Evolutionary conservation across 768 basidiomycete species (phyloP).

Genomic region (Collybia mongolica): DNA sequence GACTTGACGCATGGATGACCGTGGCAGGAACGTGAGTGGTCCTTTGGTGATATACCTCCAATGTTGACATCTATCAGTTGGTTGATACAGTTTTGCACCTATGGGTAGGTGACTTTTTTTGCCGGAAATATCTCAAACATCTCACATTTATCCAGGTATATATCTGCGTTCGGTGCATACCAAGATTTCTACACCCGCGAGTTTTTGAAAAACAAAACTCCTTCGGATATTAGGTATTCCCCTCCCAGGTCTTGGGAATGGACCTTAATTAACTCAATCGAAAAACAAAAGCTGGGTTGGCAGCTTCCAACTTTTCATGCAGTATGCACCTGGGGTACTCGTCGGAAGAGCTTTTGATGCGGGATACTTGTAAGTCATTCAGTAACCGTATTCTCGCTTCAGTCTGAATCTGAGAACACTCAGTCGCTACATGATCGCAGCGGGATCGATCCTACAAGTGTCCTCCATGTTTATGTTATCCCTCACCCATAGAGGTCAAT

Average conservation of each 20-base stretch:
- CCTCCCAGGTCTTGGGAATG: background rate
- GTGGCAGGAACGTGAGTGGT: slow-evolving; percentile 41
- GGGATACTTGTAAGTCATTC: slow-evolving; percentile 42
- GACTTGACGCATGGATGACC: slow-evolving; percentile 40
- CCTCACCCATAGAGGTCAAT: slow-evolving; percentile 35
- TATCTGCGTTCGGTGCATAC: slow-evolving; percentile 45
- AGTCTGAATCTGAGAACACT: slow-evolving; percentile 11
- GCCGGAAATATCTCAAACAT: slow-evolving; percentile 2
- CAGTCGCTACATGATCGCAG: slow-evolving; percentile 33
- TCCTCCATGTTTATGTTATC: slow-evolving; percentile 45
- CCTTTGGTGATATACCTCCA: background rate
- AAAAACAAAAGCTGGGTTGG: slow-evolving; percentile 43
- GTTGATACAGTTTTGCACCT: slow-evolving; percentile 45
- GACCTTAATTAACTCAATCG: background rate
- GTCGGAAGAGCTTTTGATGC: slow-evolving; percentile 44
- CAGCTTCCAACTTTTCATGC: slow-evolving; percentile 45
- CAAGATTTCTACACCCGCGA: slow-evolving; percentile 46
- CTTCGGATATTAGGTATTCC: slow-evolving; percentile 44
- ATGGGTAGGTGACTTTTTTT: slow-evolving; percentile 29
- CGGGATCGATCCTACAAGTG: slow-evolving; percentile 34
- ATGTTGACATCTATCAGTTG: slow-evolving; percentile 24
- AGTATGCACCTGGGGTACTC: slow-evolving; percentile 37
- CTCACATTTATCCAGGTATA: slow-evolving; percentile 35
- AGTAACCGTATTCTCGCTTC: slow-evolving; percentile 16
- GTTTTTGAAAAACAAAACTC: slow-evolving; percentile 33